phyloP scores from a whole-genome alignment of 208 protist genomes.

The Crithidia expoeki region DNA sequence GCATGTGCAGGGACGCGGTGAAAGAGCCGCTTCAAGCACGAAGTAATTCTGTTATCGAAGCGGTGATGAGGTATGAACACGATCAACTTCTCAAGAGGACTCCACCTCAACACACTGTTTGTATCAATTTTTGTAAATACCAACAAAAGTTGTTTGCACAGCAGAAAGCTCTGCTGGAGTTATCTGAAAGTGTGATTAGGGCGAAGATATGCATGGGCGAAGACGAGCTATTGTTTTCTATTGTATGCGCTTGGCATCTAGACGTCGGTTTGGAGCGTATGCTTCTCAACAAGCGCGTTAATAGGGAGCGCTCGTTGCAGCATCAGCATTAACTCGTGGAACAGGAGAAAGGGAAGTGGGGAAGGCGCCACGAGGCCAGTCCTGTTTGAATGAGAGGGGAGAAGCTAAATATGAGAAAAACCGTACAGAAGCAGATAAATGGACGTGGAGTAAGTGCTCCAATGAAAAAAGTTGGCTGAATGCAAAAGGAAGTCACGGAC shows the following conservation, averaged over 20 bases:
- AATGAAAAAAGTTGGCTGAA: slow-evolving; percentile 55
- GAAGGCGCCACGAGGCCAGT: slow-evolving; percentile 36
- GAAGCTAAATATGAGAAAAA: slow-evolving; percentile 37
- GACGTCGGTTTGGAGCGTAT: slow-evolving; percentile 1
- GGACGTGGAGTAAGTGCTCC: slow-evolving; percentile 53
- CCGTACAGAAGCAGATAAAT: slow-evolving; percentile 56
- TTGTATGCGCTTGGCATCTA: slow-evolving; percentile 25
- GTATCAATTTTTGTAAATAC: slow-evolving; percentile 67
- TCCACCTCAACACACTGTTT: slow-evolving; percentile 51
- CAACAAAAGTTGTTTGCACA: slow-evolving; percentile 51
- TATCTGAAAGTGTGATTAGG: slow-evolving; percentile 46
- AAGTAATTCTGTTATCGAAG: slow-evolving; percentile 38
- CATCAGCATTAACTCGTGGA: slow-evolving; percentile 30
- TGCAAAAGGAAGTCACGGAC: slow-evolving; percentile 34
- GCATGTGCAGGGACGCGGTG: slow-evolving; percentile 3
- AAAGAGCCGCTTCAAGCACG: slow-evolving; percentile 9
- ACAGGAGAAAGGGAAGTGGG: slow-evolving; percentile 34
- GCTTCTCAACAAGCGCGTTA: slow-evolving; percentile 5
- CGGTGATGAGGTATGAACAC: slow-evolving; percentile 48
- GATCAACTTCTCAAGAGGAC: slow-evolving; percentile 14
- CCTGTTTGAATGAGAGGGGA: slow-evolving; percentile 35
- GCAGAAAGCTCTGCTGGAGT: slow-evolving; percentile 37
- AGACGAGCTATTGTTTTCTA: slow-evolving; percentile 21
- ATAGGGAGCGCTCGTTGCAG: slow-evolving; percentile 9
- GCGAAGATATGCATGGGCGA: slow-evolving; percentile 34